A percentile compares a stretch with the other conserved stretches of the same genome.
Conservation (phyloP, 2,329 filamentous ascomycete genomes). For the Colletotrichum truncatum region DNA sequence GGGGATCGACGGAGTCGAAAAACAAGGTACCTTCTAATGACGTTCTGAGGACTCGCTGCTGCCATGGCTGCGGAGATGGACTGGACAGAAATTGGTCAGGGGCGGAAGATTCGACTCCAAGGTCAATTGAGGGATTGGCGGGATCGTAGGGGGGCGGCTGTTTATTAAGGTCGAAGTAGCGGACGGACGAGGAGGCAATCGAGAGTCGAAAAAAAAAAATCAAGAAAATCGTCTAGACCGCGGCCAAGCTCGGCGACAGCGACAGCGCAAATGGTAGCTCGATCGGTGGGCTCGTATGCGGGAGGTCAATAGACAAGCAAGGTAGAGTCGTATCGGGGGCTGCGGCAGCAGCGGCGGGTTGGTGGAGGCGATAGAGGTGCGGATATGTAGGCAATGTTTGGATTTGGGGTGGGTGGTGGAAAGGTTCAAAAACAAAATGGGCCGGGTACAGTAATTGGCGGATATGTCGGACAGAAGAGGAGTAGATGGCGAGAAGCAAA, state of each 20-base stretch:
- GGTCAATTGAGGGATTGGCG: slow-evolving; percentile 11
- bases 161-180: background rate
- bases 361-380: background rate
- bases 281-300: slow-evolving; percentile 20
- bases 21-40: slow-evolving; percentile 70
- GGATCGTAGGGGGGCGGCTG: background rate
- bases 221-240: background rate
- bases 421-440: background rate
- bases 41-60: slow-evolving; percentile 59
- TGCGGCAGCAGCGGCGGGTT: slow-evolving; percentile 1
- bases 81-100: background rate
- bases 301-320: background rate
- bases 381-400: background rate
- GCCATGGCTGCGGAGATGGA: slow-evolving; percentile 46
- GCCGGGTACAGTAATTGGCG: background rate
- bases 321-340: slow-evolving; percentile 16
- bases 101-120: background rate
- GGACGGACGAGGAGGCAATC: background rate
- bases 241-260: too few relatives aligned
- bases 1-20: slow-evolving; percentile 24
- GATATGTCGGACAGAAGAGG: background rate
- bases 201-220: background rate
- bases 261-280: background rate
- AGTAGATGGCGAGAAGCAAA: background rate
- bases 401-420: background rate